Conservation (phyloP, 2,329 filamentous ascomycete species). For the Calonectria pseudoturangicola region DNA sequence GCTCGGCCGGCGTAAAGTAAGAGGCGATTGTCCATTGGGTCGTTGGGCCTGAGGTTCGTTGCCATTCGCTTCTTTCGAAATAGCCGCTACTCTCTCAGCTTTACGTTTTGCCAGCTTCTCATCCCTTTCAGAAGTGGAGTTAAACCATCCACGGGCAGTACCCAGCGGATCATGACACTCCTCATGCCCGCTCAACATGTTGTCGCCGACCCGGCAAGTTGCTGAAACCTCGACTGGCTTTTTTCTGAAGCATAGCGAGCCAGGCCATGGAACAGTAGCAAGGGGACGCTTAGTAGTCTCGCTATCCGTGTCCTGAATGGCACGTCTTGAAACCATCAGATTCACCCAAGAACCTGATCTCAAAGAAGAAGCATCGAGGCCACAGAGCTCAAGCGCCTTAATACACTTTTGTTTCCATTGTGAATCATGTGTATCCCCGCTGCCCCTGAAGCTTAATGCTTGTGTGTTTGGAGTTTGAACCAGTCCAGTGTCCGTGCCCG, state of each 20-base stretch:
- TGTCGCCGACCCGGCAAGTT: conserved; percentile 63
- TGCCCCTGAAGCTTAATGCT: conserved; percentile 63
- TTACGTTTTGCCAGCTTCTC: conserved; percentile 68
- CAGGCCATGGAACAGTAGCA: conserved; percentile 72
- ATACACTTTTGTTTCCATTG: conserved; percentile 71
- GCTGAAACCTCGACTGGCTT: conserved; percentile 64
- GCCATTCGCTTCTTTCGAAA: conserved; percentile 65
- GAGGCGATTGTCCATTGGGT: conserved; percentile 71
- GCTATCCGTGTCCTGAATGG: conserved; percentile 63
- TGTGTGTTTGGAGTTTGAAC: conserved; percentile 74
- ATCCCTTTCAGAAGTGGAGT: conserved; percentile 66
- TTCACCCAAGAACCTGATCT: conserved; percentile 70
- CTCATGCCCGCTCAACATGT: conserved; percentile 60
- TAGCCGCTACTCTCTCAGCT: conserved; percentile 68
- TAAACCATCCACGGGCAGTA: conserved; percentile 70
- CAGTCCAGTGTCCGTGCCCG: conserved; percentile 59
- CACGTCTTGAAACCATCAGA: conserved; percentile 69
- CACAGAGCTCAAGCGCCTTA: conserved; percentile 70
- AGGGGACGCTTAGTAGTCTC: conserved; percentile 66
- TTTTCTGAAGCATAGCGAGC: conserved; percentile 72
- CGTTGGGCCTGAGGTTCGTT: conserved; percentile 64
- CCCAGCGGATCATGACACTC: conserved; percentile 70
- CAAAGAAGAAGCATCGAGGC: conserved; percentile 66
- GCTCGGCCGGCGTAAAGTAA: conserved; percentile 70
- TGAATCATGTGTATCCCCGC: conserved; percentile 63